Evolutionary conservation across 2,329 filamentous ascomycete genomes (phyloP), one percentile per base, ranked within the genome.

Genomic region (Orbilia oligospora): DNA sequence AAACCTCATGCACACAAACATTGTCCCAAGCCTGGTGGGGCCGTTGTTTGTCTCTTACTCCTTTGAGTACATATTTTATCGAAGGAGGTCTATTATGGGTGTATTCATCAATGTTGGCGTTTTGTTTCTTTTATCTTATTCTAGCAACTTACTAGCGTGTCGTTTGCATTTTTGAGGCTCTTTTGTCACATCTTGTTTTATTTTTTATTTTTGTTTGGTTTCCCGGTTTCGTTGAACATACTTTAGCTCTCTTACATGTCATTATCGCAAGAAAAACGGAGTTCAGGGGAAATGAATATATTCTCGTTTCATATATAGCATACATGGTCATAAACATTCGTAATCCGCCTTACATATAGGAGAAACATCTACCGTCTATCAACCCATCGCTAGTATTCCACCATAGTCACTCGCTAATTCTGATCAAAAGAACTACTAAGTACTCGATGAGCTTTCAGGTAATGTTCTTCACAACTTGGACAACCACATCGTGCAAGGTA

Each of bases 221-320:
- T 66, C 53, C 55, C 5, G 10, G 44, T 16, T 27, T 51, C 10
- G 30, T 63, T 38, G 38, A 46, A 27, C 14, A 48, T 49, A 49
- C 24, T 65, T 48, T 36, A 1, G 46, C 44, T 64, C 44, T 53
- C 33, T 77, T 72, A 63, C 53, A 46, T 56, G 12, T 49, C 49
- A 70, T 68, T 55, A 53, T 71, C 67, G 61, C 67, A 38, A 66
- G 61, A 73, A 72, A n/a, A 71, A 67, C 41, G 71, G 71, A 75
- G 71, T 75, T 75, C 53, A 1, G 64, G 44, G 55, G 64, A 49
- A 75, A 67, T 36, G 61, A 68, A 48, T 68, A 38, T 68, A 65
- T 51, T 41, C 22, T 36, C 33, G 4, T 20, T 63, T 41, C 22
- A 41, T 61, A 61, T n/a, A 6, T 9, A 27, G 8, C 38, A 44